A percentile compares a stretch with the other conserved stretches of the same genome.
Conservation (phyloP, 106 monocot genomes). For the Alisma plantagoaquatica region DNA sequence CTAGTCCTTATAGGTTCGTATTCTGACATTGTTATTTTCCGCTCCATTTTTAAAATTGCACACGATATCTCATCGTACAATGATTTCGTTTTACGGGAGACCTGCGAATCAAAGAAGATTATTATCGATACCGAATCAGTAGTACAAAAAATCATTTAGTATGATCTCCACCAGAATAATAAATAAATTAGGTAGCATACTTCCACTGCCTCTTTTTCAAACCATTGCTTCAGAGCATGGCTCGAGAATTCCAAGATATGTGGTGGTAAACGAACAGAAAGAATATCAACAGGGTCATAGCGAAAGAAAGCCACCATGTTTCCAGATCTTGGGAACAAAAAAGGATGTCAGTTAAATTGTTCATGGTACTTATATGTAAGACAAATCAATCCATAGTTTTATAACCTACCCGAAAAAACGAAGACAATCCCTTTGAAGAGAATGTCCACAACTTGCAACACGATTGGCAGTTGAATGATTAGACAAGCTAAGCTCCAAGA, state of each 20-base stretch:
- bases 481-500: constrained; percentile 95
- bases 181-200: constrained; percentile 21
- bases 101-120: constrained; percentile 24
- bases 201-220: constrained; percentile 33
- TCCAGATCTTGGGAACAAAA: constrained; percentile 82
- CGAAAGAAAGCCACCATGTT: constrained; percentile 86
- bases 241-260: constrained; percentile 46
- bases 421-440: constrained; percentile 87
- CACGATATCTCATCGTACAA: constrained; percentile 49
- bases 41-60: constrained; percentile 41
- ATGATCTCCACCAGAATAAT: too few species aligned
- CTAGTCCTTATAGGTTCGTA: constrained; percentile 38
- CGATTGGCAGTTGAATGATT: constrained; percentile 78
- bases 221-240: constrained; percentile 41
- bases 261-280: constrained; percentile 72
- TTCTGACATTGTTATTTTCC: constrained; percentile 23
- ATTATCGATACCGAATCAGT: too few species aligned
- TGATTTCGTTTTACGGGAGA: constrained; percentile 30
- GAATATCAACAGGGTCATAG: constrained; percentile 72
- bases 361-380: too few species aligned
- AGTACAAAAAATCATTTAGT: too few species aligned
- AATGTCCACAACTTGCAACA: constrained; percentile 90
- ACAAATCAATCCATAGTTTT: not conserved
- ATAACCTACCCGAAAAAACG: constrained; percentile 74
- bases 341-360: too few species aligned